phyloP scores from a whole-genome alignment of 2,329 filamentous ascomycete genomes.

The Mollisia scopiformis region DNA sequence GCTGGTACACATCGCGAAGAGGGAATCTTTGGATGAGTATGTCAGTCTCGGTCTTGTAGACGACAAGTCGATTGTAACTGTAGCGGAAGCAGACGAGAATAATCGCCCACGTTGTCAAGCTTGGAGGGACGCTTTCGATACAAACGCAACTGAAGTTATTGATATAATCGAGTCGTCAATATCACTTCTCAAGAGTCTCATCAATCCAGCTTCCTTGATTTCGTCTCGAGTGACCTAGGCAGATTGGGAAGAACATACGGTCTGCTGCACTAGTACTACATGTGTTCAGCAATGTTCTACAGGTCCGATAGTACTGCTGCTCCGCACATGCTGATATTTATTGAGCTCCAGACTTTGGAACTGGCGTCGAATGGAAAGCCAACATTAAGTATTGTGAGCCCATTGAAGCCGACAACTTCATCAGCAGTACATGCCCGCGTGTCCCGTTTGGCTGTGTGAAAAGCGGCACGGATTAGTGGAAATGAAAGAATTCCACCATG shows the following conservation, averaged over 20 bases:
- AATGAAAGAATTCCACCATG: constrained; percentile 1
- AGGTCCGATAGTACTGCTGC: constrained; percentile 31
- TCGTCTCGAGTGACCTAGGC: constrained; percentile 26
- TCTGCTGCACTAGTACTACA: constrained; percentile 7
- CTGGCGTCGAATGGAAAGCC: constrained; percentile 12
- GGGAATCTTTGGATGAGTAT: constrained; percentile 38
- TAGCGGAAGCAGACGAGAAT: constrained; percentile 35
- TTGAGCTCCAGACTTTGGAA: constrained; percentile 22
- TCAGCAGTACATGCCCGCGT: not conserved
- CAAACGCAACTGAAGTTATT: constrained; percentile 33
- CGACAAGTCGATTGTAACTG: constrained; percentile 44
- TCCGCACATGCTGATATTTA: constrained; percentile 33
- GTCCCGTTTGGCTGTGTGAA: constrained; percentile 4
- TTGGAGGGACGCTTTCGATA: constrained; percentile 21
- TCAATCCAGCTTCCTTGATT: constrained; percentile 29
- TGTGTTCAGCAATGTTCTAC: constrained; percentile 15
- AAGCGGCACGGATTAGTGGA: constrained; percentile 11
- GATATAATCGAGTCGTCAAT: constrained; percentile 36
- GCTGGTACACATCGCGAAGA: constrained; percentile 36
- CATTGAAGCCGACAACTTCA: constrained; percentile 5
- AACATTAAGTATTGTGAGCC: constrained; percentile 9
- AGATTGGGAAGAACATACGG: constrained; percentile 21
- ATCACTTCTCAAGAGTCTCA: constrained; percentile 33
- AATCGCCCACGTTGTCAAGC: constrained; percentile 13
- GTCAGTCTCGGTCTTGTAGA: constrained; percentile 46